These are phyloP conservation scores for Selaginella moellendorffii DNA, from an alignment of 75 land plant species.

Conservation along the genomic window DNA sequence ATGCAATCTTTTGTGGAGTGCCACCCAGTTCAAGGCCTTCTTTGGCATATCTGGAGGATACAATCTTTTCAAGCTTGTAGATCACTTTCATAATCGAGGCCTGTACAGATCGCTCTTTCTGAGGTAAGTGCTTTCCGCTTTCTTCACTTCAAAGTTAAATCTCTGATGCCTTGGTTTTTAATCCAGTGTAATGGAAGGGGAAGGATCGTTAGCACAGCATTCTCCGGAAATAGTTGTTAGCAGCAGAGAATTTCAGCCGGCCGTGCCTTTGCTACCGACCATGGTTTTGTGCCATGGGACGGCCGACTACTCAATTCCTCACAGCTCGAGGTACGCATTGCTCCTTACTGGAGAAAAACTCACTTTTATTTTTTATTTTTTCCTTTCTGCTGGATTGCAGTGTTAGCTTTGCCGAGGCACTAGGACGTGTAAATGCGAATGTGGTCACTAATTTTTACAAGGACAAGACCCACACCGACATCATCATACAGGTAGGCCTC, in stretches of 20 bases:
- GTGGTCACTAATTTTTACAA: slow-evolving; percentile 38
- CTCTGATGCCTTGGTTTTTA: background rate
- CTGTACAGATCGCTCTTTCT: slow-evolving; percentile 60
- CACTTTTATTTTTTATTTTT: background rate
- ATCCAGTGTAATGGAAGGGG: slow-evolving; percentile 93
- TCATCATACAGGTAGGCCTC: slow-evolving; percentile 63
- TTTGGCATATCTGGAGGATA: slow-evolving; percentile 98
- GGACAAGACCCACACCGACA: slow-evolving; percentile 86
- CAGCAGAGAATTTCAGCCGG: slow-evolving; percentile 28
- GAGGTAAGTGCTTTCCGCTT: slow-evolving; percentile 29
- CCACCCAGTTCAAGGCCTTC: slow-evolving; percentile 75
- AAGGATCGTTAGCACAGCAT: slow-evolving; percentile 39
- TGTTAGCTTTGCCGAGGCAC: slow-evolving; percentile 58
- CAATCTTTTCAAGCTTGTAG: slow-evolving; percentile 52
- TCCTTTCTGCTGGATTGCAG: too few relatives aligned
- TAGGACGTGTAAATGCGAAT: slow-evolving; percentile 37
- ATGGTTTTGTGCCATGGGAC: slow-evolving; percentile 75
- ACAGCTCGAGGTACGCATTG: slow-evolving; percentile 50
- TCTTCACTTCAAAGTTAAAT: background rate
- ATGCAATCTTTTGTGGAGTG: slow-evolving; percentile 48
- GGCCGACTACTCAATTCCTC: slow-evolving; percentile 81
- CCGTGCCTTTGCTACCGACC: slow-evolving; percentile 57
- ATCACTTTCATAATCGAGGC: slow-evolving; percentile 83
- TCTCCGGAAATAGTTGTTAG: slow-evolving; percentile 70
- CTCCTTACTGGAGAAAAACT: background rate